Base-by-base conservation (phyloP, 129 eudicot genomes). In the Sambucus nigra region DNA sequence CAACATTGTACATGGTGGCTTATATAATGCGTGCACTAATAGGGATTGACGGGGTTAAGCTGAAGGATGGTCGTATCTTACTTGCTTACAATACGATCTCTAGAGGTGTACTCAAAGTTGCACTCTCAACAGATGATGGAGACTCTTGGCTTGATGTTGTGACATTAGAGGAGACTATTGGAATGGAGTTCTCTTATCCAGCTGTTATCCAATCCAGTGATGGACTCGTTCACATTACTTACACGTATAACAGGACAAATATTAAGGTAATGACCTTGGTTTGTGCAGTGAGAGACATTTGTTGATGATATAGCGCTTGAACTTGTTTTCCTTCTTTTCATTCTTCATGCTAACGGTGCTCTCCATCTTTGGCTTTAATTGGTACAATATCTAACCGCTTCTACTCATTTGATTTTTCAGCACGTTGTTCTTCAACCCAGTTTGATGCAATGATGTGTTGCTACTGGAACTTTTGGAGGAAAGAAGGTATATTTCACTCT, bases 11-110 rank as follows among this genome's bases (percentile, higher is more conserved):
- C 13, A 25, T 58, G 5, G 7, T 45, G 42, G 57, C 45, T 63
- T 25, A 46, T 52, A 32, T 26, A 40, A 14, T 32, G 68, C 20
- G 39, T 54, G 47, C 15, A 18, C 53, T 52, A 31, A 31, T 57
- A 88, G 96, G 94, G n/a, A 88, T 83, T 35, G 96, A 88, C 63
- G 96, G 94, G n/a, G 94, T 87, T 5, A 87, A 82, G 80, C 38
- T 87, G 68, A 72, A 47, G 49, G 86, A 87, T 67, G 94, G 94
- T 0, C 78, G 86, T 15, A 74, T 87, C 5, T 54, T 87, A 64
- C 94, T 83, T 62, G 96, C 81, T 17, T 87, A 87, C 72, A 76
- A 87, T 57, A 80, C 86, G 1, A 17, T 68, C 51, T 88, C 89
- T n/a, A 79, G 96, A 68, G 88, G 70, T 5, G 67, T 72, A 32